Evolutionary conservation across 345 rosid species (phyloP).

Genomic region (Litchi chinensis): DNA sequence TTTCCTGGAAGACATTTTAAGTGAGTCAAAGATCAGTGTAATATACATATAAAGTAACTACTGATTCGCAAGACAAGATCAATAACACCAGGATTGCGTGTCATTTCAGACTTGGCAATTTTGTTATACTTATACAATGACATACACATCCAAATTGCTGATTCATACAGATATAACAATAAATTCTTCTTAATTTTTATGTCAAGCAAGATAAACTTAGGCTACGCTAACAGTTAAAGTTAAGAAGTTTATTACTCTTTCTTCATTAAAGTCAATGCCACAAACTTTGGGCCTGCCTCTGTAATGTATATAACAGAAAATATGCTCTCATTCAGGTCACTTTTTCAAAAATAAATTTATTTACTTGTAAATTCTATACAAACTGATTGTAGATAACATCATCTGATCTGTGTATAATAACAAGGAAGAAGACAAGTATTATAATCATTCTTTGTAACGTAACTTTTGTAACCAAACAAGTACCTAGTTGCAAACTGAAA

Average conservation of each 20-base stretch:
- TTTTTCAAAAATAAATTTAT: no score
- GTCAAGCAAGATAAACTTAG: background rate
- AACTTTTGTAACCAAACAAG: no score
- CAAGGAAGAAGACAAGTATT: background rate
- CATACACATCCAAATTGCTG: background rate
- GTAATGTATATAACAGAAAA: background rate
- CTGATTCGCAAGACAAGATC: background rate
- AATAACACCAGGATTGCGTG: background rate
- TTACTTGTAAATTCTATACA: background rate
- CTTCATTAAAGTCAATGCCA: background rate
- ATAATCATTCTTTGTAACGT: no score
- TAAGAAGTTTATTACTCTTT: background rate
- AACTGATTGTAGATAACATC: background rate
- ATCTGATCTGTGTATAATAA: background rate
- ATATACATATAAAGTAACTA: background rate
- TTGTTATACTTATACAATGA: background rate
- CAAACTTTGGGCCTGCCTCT: background rate
- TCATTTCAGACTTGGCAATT: background rate
- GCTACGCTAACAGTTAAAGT: background rate
- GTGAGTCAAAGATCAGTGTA: background rate
- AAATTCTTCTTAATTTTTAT: background rate
- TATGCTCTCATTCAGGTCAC: background rate
- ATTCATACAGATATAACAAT: background rate
- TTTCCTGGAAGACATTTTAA: slow-evolving; percentile 52
- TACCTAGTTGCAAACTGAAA: no score